Evolutionary conservation across 148 eudicot species (phyloP).

Genomic region (Fagopyrum tataricum): DNA sequence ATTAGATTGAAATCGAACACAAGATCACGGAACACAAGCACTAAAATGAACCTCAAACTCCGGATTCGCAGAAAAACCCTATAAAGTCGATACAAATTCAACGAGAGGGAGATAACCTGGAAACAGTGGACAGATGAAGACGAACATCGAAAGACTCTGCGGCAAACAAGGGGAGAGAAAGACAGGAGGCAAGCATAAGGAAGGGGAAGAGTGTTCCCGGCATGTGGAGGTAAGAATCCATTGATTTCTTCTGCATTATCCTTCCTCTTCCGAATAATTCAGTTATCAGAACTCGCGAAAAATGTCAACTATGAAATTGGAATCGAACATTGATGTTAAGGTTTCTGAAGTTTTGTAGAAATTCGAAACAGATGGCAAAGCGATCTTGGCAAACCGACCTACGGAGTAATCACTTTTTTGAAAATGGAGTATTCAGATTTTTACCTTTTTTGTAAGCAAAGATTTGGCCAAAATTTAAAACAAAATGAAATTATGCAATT

Average conservation of each 20-base stretch:
- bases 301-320: background rate
- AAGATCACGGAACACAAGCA: background rate
- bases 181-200: constrained; percentile 21
- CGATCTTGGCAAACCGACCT: background rate
- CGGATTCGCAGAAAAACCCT: background rate
- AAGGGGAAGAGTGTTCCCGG: background rate
- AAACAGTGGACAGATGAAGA: constrained; percentile 68
- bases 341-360: background rate
- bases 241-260: background rate
- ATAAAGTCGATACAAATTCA: background rate
- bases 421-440: no score
- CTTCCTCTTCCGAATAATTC: background rate
- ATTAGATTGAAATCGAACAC: background rate
- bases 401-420: background rate
- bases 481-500: no score
- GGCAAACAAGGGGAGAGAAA: constrained; percentile 21
- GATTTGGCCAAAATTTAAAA: no score
- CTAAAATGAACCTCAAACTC: background rate
- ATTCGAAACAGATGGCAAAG: background rate
- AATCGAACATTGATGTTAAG: background rate
- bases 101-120: constrained; percentile 41
- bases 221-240: background rate
- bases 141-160: constrained; percentile 70
- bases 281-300: background rate
- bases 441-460: no score